Conservation (phyloP, 2,329 filamentous ascomycete genomes). For the Bipolaris cookei region DNA sequence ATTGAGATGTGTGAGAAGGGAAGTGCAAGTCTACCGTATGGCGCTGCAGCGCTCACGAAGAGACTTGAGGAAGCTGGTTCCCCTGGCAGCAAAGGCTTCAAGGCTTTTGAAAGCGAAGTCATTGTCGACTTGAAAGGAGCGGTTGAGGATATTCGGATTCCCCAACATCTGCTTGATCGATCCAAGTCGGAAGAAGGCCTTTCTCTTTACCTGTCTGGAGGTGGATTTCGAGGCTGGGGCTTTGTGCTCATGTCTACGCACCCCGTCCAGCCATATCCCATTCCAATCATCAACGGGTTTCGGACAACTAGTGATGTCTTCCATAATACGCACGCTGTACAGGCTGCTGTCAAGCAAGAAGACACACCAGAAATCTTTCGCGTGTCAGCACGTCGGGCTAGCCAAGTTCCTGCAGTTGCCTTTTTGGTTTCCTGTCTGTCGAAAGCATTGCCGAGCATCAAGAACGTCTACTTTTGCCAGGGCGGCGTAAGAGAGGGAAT, state of each 20-base stretch:
- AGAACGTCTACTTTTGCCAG: constrained; percentile 78
- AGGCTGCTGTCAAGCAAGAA: constrained; percentile 50
- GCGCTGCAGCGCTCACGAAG: constrained; percentile 69
- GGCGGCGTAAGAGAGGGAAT: constrained; percentile 87
- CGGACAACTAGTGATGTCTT: constrained; percentile 68
- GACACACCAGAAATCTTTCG: constrained; percentile 63
- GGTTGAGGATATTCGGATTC: constrained; percentile 63
- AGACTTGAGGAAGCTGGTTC: constrained; percentile 53
- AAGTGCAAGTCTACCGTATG: constrained; percentile 72
- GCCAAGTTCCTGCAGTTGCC: constrained; percentile 83
- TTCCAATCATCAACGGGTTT: constrained; percentile 83
- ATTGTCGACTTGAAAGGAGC: constrained; percentile 64
- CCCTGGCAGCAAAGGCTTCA: constrained; percentile 51
- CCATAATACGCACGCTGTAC: constrained; percentile 57
- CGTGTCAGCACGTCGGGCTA: constrained; percentile 77
- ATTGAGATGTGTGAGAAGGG: constrained; percentile 50
- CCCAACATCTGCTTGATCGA: constrained; percentile 57
- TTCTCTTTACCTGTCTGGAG: constrained; percentile 84
- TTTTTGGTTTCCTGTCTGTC: constrained; percentile 79
- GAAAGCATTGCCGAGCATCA: constrained; percentile 71
- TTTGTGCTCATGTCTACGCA: constrained; percentile 86
- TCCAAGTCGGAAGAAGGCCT: constrained; percentile 31
- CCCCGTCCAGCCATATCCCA: constrained; percentile 76
- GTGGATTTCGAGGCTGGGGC: constrained; percentile 89
- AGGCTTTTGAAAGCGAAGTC: constrained; percentile 62